Percentiles rank a stretch among this genome's conserved stretches.
phyloP scores from a whole-genome alignment of 2,329 filamentous ascomycete genomes.

The Pseudogymnoascus sp. region DNA sequence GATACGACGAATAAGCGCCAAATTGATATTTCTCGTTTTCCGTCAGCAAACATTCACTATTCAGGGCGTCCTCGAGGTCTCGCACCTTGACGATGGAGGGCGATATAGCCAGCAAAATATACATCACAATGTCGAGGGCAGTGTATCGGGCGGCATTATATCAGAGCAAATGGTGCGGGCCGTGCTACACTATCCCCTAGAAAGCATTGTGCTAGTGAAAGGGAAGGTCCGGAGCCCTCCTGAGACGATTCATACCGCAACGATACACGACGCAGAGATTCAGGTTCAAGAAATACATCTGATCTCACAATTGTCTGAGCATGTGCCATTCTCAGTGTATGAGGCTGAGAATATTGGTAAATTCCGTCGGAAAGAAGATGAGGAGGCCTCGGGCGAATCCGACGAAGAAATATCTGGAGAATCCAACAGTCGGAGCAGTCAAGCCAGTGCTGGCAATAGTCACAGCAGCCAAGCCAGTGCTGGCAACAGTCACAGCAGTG shows the following conservation, averaged over 20 bases:
- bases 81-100: constrained; percentile 13
- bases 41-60: constrained; percentile 77
- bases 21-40: constrained; percentile 78
- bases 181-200: constrained; percentile 74
- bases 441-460: not conserved
- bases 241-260: constrained; percentile 67
- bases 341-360: constrained; percentile 57
- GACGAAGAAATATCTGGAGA: not conserved
- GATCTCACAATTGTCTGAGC: constrained; percentile 52
- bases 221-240: constrained; percentile 68
- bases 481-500: not conserved
- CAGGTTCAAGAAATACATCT: constrained; percentile 60
- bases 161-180: constrained; percentile 76
- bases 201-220: constrained; percentile 70
- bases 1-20: constrained; percentile 71
- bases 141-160: constrained; percentile 38
- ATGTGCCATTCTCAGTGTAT: constrained; percentile 62
- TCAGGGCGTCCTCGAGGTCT: constrained; percentile 64
- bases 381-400: constrained; percentile 34
- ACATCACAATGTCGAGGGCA: not conserved
- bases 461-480: not conserved
- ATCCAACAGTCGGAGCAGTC: not conserved
- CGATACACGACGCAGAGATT: constrained; percentile 70
- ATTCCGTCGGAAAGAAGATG: constrained; percentile 46
- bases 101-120: constrained; percentile 24